Evolutionary conservation across 129 eudicot species (phyloP), one percentile per base, ranked within the genome.

Genomic region (Sambucus nigra): DNA sequence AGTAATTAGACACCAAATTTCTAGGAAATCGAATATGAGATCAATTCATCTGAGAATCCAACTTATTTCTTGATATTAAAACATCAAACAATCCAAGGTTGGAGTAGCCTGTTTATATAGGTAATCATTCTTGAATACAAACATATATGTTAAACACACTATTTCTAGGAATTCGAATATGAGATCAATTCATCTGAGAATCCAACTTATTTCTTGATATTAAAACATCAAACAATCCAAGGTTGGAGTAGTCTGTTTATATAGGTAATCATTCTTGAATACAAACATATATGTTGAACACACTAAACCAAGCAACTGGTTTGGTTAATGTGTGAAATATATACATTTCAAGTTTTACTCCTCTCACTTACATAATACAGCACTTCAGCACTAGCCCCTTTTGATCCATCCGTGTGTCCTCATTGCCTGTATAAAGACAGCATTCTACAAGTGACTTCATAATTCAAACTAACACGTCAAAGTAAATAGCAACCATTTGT

Each of bases 361-460:
- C 20, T 55, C 56, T 63, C 55, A 39, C 76, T 76, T 73, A 84
- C 66, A 84, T 63, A 47, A 84, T 80, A 75, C 82, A 80, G 63
- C 94, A 84, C 61, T 63, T 61, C 49, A 84, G 46, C 49, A 76
- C 82, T 25, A 75, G 47, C 49, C 94, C 88, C 70, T 84, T 84
- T 17, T 75, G 81, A 66, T 84, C 88, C 63, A 68, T 65, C 75
- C 94, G 70, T 44, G 70, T 80, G 52, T 80, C 94, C 41, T 84
- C 94, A 55, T 80, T 84, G 53, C 87, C 94, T 83, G 84, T n/a
- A n/a, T n/a, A 58, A 68, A 7, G 10, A 60, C 40, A 47, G 5
- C 23, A 25, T 25, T 51, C 19, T 23, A 25, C 9, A 14, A 20
- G 45, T 40, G 5, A 25, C 31, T 39, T 48, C 23, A 22, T n/a